Evolutionary conservation across 2,329 filamentous ascomycete species (phyloP), one percentile per base, ranked within the genome.

Genomic region (Zopfia rhizophila): DNA sequence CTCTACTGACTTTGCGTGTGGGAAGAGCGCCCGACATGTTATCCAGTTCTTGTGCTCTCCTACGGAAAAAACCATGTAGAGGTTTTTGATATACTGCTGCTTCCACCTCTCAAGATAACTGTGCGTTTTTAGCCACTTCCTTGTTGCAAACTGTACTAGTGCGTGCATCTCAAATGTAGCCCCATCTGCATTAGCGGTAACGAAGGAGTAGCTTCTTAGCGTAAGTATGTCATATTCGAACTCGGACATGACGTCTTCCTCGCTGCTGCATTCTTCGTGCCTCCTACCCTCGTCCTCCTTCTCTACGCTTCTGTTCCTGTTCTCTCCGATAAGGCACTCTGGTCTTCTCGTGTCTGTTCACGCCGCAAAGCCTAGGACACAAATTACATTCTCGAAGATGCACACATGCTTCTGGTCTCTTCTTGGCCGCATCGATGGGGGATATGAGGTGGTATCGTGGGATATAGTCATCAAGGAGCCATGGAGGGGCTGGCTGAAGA

Each of bases 381-480:
- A 95, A 78, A 60, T 94, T 95, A 73, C 89, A 95, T 45, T 91
- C 85, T 10, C 81, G 76, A 19, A 95, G 76, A 65, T 95, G 89
- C 1, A 85, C 83, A 61, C 92, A 90, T 2, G 90, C 89, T 14
- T 76, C 74, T 1, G 86, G 87, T 8, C 88, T 83, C 68, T 95
- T 95, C 73, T 84, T 85, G 2, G 88, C 80, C 3, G 83, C 85
- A 40, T 92, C 86, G 3, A 82, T 68, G 1, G 87, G 83, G 2
- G 85, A 84, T 8, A 94, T 78, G 4, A 82, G 78, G 57, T 87
- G 81, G 65, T 91, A 91, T 35, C 86, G 83, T 1, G 90, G 89
- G 10, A 82, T 82, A 69, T 94, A 90, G 64, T 86, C 81, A 61
- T 85, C 82, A 2, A 94, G 81, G 14, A 94, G 80, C 68, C 89